Percentiles rank a stretch among this genome's conserved stretches.
phyloP scores from a whole-genome alignment of 139 green algal genomes.

The Micractinium conductrix region DNA sequence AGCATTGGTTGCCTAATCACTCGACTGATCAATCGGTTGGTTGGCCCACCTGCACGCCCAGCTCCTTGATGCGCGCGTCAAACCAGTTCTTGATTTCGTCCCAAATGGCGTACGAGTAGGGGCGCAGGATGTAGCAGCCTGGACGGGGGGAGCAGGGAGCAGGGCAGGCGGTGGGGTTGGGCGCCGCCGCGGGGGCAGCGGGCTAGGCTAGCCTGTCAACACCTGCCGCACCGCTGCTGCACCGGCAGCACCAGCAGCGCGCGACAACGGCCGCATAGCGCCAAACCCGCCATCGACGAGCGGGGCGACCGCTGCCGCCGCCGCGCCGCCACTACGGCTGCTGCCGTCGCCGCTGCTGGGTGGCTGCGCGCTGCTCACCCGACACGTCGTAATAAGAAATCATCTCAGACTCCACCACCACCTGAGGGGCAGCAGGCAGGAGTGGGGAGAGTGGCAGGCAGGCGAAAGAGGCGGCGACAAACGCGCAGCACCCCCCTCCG shows the following conservation, averaged over 20 bases:
- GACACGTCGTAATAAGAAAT: slow-evolving; percentile 98
- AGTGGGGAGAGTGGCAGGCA: neutral
- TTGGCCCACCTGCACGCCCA: slow-evolving; percentile 85
- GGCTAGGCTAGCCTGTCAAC: too few relatives aligned
- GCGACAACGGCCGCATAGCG: too few relatives aligned
- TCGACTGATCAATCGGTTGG: too few relatives aligned
- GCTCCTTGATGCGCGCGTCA: slow-evolving; percentile 91
- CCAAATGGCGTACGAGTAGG: slow-evolving; percentile 95
- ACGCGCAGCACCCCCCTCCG: too few relatives aligned
- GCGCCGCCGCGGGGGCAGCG: neutral
- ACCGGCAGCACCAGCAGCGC: too few relatives aligned
- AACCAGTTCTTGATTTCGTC: slow-evolving; percentile 84
- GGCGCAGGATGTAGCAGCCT: slow-evolving; percentile 98
- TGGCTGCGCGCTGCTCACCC: slow-evolving; percentile 44
- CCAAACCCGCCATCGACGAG: too few relatives aligned
- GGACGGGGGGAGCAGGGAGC: neutral
- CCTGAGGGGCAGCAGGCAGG: slow-evolving; percentile 5
- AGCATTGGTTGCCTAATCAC: too few relatives aligned
- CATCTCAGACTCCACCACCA: slow-evolving; percentile 73
- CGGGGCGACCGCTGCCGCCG: too few relatives aligned
- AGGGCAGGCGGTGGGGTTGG: neutral
- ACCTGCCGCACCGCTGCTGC: too few relatives aligned
- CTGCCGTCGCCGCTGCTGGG: neutral
- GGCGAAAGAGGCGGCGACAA: too few relatives aligned
- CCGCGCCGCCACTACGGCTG: neutral